These are phyloP conservation scores for Cladosporium sp. DNA, from an alignment of 2,329 filamentous ascomycete species.

Conservation along the genomic window DNA sequence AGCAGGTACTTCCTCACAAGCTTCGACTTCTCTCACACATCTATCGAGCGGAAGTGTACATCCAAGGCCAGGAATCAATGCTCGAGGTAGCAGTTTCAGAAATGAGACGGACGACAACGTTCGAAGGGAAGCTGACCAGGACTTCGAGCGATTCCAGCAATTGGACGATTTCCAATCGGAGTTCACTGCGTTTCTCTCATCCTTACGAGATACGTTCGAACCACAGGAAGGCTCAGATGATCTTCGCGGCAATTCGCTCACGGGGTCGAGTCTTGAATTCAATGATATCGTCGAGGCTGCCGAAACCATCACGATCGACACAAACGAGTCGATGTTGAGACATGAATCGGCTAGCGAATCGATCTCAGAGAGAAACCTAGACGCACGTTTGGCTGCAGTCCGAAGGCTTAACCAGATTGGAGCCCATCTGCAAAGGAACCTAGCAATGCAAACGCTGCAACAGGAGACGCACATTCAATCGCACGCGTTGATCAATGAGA, in stretches of 20 bases:
- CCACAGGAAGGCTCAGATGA: neutral
- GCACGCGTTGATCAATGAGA: neutral
- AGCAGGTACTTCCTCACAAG: neutral
- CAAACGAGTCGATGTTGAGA: neutral
- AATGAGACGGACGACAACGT: neutral
- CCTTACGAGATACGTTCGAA: neutral
- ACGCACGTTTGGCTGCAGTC: neutral
- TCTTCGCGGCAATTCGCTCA: neutral
- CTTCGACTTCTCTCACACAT: neutral
- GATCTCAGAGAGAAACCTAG: neutral
- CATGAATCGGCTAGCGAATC: neutral
- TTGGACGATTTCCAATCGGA: neutral
- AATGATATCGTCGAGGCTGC: neutral
- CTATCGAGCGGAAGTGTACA: neutral
- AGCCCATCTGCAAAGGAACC: neutral
- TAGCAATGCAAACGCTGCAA: constrained; percentile 4
- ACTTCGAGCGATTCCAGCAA: constrained; percentile 8
- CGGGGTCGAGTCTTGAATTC: neutral
- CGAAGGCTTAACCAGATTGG: constrained; percentile 7
- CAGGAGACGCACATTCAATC: neutral
- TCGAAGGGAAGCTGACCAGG: neutral
- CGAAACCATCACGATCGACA: neutral
- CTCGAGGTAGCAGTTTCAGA: neutral
- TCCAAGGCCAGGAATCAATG: neutral
- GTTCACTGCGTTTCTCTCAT: neutral